Percentiles rank a stretch among this genome's conserved stretches.
Conservation (phyloP, 1,284 basidiomycete genomes). For the Thelephora terrestris region DNA sequence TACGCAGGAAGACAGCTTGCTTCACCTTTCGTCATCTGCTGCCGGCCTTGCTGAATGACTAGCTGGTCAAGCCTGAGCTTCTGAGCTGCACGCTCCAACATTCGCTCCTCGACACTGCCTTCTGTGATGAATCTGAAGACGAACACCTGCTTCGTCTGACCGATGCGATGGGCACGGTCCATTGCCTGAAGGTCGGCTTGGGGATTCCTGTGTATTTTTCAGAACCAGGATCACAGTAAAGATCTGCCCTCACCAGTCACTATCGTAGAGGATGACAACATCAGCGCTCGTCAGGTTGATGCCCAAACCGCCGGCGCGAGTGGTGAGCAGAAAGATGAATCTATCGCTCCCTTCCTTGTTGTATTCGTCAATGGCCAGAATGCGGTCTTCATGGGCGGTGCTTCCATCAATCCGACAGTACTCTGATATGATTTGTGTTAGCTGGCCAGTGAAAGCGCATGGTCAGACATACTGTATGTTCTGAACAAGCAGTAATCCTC, state of each 20-base stretch:
- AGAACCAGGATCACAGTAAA: conserved; percentile 7
- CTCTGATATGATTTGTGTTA: conserved; percentile 36
- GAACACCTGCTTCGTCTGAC: conserved; percentile 98
- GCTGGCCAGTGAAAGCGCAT: background rate
- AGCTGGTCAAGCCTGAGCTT: conserved; percentile 94
- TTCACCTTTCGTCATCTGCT: conserved; percentile 57
- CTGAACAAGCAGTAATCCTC: conserved; percentile 98
- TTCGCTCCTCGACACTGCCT: conserved; percentile 94
- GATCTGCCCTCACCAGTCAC: conserved; percentile 62
- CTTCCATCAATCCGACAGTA: conserved; percentile 97
- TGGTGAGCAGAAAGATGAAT: conserved; percentile 96
- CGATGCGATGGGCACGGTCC: conserved; percentile 98
- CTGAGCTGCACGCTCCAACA: conserved; percentile 94
- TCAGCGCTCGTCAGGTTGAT: conserved; percentile 97
- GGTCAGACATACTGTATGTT: conserved; percentile 61
- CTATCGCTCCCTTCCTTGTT: conserved; percentile 93
- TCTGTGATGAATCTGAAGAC: conserved; percentile 98
- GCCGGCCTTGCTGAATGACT: conserved; percentile 94
- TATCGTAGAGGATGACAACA: conserved; percentile 95
- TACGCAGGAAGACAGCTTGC: background rate
- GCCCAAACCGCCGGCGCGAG: conserved; percentile 95
- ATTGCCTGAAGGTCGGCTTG: conserved; percentile 99
- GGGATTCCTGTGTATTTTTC: conserved; percentile 62
- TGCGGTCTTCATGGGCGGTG: conserved; percentile 95
- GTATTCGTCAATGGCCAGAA: conserved; percentile 94